Base-by-base conservation (phyloP, 306 rosid species). In the Castanopsis chinensis region DNA sequence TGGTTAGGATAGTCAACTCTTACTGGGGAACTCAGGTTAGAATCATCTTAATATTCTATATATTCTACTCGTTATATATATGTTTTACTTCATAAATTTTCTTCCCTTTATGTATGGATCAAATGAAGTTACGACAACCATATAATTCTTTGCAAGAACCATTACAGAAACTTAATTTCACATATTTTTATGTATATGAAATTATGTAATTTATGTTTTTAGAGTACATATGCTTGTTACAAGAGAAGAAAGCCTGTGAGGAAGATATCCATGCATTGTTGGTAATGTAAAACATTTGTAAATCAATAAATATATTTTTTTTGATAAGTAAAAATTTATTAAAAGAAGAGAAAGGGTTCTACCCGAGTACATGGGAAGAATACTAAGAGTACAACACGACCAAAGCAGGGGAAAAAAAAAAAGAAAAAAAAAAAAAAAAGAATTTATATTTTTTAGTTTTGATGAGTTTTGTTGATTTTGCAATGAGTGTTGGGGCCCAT, bases 21-120 rank as follows among this genome's bases (percentile, higher is more conserved):
- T 94, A 89, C 25, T 94, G 97, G 97, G 99, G 94, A 81, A 91
- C 99, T 55, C 97, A 90, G 99, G 99, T 94, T 41, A 79, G 86
- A 75, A 23, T 64, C 55, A 25, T 76, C 63, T 45, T 41, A 43
- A 33, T 65, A 32, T 51, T 69, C 41, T 63, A 57, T 35, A 23
- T 59, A n/a, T n/a, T n/a, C n/a, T n/a, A n/a, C n/a, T 13, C 78
- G 45, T 45, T 74, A 33, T 32, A 33, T 79, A 72, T 45, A 43
- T 11, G 51, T 60, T 23, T 17, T 2, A 10, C 28, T 80, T 72
- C 49, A 53, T 41, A 28, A 64, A 15, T 57, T 70, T 33, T n/a
- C 28, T 41, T 32, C 5, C 15, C 27, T 23, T 69, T 73, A 5
- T 60, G 71, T 3, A 58, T 69, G 58, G 63, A 63, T 51, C 58